Evolutionary conservation across 2,329 filamentous ascomycete species (phyloP).

Genomic region (Dactylellina drechsleri): DNA sequence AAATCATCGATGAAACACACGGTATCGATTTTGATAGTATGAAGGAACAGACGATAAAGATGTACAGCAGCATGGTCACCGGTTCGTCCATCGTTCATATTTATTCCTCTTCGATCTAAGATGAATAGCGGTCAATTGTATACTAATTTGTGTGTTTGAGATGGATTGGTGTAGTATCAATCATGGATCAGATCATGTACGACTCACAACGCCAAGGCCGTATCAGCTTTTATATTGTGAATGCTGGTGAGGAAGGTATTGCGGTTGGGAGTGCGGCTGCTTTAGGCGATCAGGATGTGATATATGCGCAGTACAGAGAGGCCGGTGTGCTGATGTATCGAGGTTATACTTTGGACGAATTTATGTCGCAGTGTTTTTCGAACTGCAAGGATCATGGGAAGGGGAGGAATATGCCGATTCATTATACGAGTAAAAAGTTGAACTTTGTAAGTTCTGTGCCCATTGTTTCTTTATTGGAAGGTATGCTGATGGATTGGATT

Average conservation of each 20-base stretch:
- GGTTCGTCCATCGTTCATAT: slow-evolving; percentile 54
- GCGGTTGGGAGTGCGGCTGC: slow-evolving; percentile 88
- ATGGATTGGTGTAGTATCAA: slow-evolving; percentile 66
- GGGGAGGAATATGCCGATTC: slow-evolving; percentile 96
- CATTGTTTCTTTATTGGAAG: background rate
- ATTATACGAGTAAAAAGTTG: slow-evolving; percentile 85
- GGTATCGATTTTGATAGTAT: slow-evolving; percentile 73
- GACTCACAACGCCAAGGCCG: slow-evolving; percentile 96
- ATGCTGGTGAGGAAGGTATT: slow-evolving; percentile 92
- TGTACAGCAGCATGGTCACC: slow-evolving; percentile 74
- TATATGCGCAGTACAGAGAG: slow-evolving; percentile 95
- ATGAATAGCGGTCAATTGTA: background rate
- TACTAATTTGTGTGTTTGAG: background rate
- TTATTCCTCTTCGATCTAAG: background rate
- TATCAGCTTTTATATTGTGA: slow-evolving; percentile 94
- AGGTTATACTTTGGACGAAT: slow-evolving; percentile 85
- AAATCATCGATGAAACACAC: slow-evolving; percentile 78
- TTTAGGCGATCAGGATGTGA: slow-evolving; percentile 82
- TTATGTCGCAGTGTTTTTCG: slow-evolving; percentile 95
- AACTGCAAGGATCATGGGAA: slow-evolving; percentile 81
- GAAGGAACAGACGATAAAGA: slow-evolving; percentile 70
- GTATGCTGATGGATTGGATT: background rate
- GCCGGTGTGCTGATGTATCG: slow-evolving; percentile 89
- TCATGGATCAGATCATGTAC: slow-evolving; percentile 98
- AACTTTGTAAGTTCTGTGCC: slow-evolving; percentile 74